Conservation (phyloP, 345 rosid genomes). For the Syzygium aqueum region DNA sequence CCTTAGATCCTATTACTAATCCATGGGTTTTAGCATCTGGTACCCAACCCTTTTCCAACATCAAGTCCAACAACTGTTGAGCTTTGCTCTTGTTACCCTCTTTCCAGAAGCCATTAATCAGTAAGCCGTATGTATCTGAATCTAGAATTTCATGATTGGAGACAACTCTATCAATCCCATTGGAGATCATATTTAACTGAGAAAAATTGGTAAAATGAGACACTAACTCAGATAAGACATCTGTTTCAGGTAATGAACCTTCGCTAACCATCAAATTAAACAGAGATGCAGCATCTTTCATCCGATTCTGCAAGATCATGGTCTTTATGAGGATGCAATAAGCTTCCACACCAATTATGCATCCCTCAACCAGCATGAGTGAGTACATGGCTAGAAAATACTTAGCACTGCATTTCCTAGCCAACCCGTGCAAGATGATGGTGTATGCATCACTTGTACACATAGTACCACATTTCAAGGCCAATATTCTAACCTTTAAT, state of each 20-base stretch:
- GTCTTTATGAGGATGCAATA: constrained; percentile 32
- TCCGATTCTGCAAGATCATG: constrained; percentile 12
- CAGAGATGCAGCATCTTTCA: constrained; percentile 22
- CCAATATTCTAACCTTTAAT: constrained; percentile 20
- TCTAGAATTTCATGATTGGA: constrained; percentile 10
- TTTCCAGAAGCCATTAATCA: constrained; percentile 35
- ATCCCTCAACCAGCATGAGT: constrained; percentile 29
- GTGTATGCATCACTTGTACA: constrained; percentile 19
- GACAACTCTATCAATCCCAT: constrained; percentile 14
- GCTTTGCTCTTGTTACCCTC: constrained; percentile 32
- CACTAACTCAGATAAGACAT: constrained; percentile 12
- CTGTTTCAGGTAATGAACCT: constrained; percentile 26
- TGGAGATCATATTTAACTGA: constrained; percentile 13
- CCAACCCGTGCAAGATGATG: constrained; percentile 23
- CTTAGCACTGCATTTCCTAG: constrained; percentile 4
- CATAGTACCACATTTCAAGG: constrained; percentile 16
- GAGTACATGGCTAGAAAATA: constrained; percentile 19
- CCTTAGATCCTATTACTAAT: constrained; percentile 28
- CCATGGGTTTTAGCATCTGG: constrained; percentile 37
- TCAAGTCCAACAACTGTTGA: constrained; percentile 22
- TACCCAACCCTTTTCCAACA: constrained; percentile 51
- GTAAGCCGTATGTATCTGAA: constrained; percentile 17
- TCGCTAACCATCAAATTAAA: constrained; percentile 29
- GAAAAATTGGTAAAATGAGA: constrained; percentile 13
- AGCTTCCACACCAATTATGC: constrained; percentile 19